These are phyloP conservation scores for Corniculantispora saksenae DNA, from an alignment of 2,329 filamentous ascomycete species.

Conservation along the genomic window DNA sequence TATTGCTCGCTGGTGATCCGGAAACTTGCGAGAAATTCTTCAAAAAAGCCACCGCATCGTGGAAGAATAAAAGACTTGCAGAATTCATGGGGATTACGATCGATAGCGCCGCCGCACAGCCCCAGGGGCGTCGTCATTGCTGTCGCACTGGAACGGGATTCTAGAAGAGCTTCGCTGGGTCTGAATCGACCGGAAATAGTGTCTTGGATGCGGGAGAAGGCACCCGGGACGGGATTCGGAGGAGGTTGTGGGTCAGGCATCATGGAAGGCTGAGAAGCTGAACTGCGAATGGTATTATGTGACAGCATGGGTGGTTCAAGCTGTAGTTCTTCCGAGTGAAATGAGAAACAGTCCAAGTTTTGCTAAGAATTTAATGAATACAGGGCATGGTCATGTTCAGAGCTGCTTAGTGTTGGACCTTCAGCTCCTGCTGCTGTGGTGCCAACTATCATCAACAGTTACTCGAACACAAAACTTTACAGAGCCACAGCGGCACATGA, in stretches of 20 bases:
- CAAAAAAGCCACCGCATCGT: neutral
- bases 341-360: neutral
- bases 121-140: slow-evolving; percentile 17
- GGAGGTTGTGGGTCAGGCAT: neutral
- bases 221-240: slow-evolving; percentile 10
- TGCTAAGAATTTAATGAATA: too few relatives aligned
- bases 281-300: neutral
- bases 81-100: slow-evolving; percentile 5
- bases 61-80: neutral
- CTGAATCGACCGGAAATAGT: neutral
- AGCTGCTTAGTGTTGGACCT: neutral
- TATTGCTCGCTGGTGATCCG: neutral
- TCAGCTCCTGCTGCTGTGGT: too few relatives aligned
- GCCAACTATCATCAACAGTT: neutral
- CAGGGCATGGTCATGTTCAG: too few relatives aligned
- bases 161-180: neutral
- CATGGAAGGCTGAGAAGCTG: neutral
- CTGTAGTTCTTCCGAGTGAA: neutral
- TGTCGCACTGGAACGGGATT: neutral
- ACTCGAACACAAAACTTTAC: neutral
- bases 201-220: too few relatives aligned
- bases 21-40: neutral
- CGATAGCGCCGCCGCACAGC: slow-evolving; percentile 4
- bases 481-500: neutral
- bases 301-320: neutral